These are phyloP conservation scores for Citrus unshiu DNA, from an alignment of 345 rosid species.

Conservation along the genomic window DNA sequence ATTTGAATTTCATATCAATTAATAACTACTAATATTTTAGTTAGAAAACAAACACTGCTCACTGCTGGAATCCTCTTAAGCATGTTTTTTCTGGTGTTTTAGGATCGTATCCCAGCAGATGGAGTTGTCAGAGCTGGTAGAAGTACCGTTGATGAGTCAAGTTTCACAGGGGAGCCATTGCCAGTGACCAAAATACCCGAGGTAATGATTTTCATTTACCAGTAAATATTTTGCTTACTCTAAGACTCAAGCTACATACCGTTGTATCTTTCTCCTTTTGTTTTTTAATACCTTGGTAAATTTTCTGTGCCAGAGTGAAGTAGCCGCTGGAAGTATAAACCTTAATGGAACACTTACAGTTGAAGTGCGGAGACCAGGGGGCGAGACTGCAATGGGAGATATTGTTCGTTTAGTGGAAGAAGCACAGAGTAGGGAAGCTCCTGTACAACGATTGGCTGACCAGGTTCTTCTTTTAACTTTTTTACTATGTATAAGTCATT, in stretches of 20 bases:
- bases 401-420: conserved; percentile 95
- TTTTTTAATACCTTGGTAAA: conserved; percentile 9
- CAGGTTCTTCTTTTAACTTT: conserved; percentile 49
- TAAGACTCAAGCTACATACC: not conserved
- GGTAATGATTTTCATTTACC: conserved; percentile 47
- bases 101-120: conserved; percentile 97
- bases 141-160: conserved; percentile 89
- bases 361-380: conserved; percentile 92
- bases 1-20: not conserved
- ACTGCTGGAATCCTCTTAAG: conserved; percentile 7
- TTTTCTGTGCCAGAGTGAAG: conserved; percentile 67
- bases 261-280: conserved; percentile 1
- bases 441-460: conserved; percentile 90
- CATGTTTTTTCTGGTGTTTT: conserved; percentile 17
- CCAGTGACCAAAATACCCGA: conserved; percentile 85
- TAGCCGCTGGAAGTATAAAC: conserved; percentile 92
- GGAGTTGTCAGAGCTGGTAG: conserved; percentile 92
- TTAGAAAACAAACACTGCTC: not conserved
- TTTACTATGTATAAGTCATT: not conserved
- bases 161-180: conserved; percentile 97
- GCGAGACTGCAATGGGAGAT: conserved; percentile 93
- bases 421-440: conserved; percentile 95
- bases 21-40: not conserved
- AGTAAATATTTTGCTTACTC: conserved; percentile 2
- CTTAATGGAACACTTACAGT: conserved; percentile 90